A percentile compares a stretch with the other conserved stretches of the same genome.
These are phyloP conservation scores for Lipomyces yamadae DNA, from an alignment of 805 yeast genomes.

Conservation along the genomic window DNA sequence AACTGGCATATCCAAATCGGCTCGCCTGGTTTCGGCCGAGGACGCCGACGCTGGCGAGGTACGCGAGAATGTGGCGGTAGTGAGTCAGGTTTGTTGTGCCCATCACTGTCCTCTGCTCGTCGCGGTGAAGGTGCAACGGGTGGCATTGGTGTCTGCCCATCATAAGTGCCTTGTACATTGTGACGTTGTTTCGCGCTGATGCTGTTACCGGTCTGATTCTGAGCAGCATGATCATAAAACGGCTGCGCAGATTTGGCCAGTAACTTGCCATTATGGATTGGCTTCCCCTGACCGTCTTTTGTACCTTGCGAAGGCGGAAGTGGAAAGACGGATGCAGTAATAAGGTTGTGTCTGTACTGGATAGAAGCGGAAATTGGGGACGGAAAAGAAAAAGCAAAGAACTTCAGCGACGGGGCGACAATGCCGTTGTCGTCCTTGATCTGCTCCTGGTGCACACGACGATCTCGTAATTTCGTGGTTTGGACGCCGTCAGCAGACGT, in stretches of 20 bases:
- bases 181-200: background rate
- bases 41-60: conserved; percentile 25
- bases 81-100: background rate
- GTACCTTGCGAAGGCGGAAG: background rate
- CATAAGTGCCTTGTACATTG: background rate
- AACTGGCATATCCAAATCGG: conserved; percentile 40
- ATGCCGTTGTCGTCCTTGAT: conserved; percentile 8
- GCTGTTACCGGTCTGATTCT: background rate
- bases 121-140: background rate
- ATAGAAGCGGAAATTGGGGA: conserved; percentile 28
- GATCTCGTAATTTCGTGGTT: background rate
- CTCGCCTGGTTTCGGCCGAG: conserved; percentile 29
- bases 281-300: background rate
- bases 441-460: conserved; percentile 7
- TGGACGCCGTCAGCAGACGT: background rate
- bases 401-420: conserved; percentile 15
- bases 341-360: conserved; percentile 15
- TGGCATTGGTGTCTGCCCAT: background rate
- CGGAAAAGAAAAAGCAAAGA: conserved; percentile 21
- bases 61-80: conserved; percentile 3
- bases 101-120: background rate
- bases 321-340: conserved; percentile 3
- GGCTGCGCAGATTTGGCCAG: background rate
- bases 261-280: background rate
- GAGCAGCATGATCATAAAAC: background rate